Percentiles rank a stretch among this genome's conserved stretches.
Evolutionary conservation across 2,329 filamentous ascomycete species (phyloP).

Genomic region (Trichoderma oligosporum): DNA sequence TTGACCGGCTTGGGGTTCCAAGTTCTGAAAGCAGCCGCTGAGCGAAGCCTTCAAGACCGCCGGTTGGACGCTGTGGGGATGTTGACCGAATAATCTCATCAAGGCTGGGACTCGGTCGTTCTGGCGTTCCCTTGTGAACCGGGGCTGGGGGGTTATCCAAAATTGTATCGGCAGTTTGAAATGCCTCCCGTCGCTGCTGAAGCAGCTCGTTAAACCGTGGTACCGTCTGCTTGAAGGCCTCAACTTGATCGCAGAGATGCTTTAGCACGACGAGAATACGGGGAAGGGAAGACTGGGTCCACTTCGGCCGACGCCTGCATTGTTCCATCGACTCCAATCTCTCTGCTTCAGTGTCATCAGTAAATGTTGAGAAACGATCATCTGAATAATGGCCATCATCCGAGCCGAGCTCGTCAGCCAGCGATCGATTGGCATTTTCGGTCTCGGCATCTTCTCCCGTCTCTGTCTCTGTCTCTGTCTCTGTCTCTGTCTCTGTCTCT

Average conservation of each 20-base stretch:
- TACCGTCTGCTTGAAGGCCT: conserved; percentile 58
- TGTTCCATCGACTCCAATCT: conserved; percentile 46
- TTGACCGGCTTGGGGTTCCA: conserved; percentile 47
- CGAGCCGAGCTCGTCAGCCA: conserved; percentile 15
- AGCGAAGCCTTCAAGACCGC: conserved; percentile 58
- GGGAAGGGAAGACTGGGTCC: conserved; percentile 48
- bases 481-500: not conserved
- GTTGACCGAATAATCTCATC: conserved; percentile 44
- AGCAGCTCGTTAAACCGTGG: conserved; percentile 71
- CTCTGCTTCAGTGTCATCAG: conserved; percentile 26
- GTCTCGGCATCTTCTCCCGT: conserved; percentile 12
- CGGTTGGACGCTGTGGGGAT: conserved; percentile 53
- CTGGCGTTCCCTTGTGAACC: conserved; percentile 30
- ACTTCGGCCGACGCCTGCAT: conserved; percentile 53
- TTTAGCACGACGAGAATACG: conserved; percentile 57
- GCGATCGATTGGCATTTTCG: not conserved
- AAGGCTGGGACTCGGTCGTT: conserved; percentile 35
- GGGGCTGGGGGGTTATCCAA: conserved; percentile 34
- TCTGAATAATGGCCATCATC: conserved; percentile 4
- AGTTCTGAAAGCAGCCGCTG: conserved; percentile 60
- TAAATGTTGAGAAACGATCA: conserved; percentile 1
- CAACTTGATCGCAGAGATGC: conserved; percentile 58
- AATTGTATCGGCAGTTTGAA: conserved; percentile 55
- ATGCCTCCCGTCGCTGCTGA: conserved; percentile 60
- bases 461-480: conserved; percentile 11